Conservation (phyloP, 202 grass and related monocot species). For the Cymbopogon flexuosus region DNA sequence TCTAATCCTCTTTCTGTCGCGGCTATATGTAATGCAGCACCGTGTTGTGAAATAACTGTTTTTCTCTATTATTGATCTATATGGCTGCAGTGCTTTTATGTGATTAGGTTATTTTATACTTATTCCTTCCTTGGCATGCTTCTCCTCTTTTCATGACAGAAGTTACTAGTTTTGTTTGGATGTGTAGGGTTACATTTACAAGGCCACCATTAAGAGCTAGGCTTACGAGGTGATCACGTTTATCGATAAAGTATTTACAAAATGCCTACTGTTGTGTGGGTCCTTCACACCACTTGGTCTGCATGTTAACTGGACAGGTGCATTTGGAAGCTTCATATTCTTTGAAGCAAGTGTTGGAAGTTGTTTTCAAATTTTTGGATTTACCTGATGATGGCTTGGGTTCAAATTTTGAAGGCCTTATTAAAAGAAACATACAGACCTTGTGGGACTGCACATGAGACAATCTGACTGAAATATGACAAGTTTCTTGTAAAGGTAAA, state of each 20-base stretch:
- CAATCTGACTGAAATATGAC: background rate
- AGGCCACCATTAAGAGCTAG: conserved; percentile 42
- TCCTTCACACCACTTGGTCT: background rate
- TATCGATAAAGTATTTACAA: conserved; percentile 19
- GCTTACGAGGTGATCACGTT: conserved; percentile 16
- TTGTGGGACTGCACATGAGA: background rate
- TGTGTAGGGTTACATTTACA: conserved; percentile 47
- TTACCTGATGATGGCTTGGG: background rate
- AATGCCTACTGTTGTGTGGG: conserved; percentile 18
- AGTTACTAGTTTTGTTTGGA: conserved; percentile 36
- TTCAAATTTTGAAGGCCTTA: background rate
- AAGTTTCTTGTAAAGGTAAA: conserved; percentile 10
- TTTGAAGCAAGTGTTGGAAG: conserved; percentile 10
- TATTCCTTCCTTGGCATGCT: conserved; percentile 41
- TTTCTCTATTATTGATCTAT: conserved; percentile 56
- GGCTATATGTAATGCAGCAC: conserved; percentile 31
- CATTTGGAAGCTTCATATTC: conserved; percentile 10
- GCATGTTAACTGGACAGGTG: conserved; percentile 20
- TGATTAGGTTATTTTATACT: conserved; percentile 40
- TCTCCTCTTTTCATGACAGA: conserved; percentile 35
- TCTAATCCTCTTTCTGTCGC: conserved; percentile 41
- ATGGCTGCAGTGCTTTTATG: conserved; percentile 38
- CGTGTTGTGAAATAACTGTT: conserved; percentile 25
- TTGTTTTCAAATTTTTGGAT: background rate
- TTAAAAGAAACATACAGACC: background rate